phyloP scores from a whole-genome alignment of 2,329 filamentous ascomycete genomes.

The Myriangium duriaei region DNA sequence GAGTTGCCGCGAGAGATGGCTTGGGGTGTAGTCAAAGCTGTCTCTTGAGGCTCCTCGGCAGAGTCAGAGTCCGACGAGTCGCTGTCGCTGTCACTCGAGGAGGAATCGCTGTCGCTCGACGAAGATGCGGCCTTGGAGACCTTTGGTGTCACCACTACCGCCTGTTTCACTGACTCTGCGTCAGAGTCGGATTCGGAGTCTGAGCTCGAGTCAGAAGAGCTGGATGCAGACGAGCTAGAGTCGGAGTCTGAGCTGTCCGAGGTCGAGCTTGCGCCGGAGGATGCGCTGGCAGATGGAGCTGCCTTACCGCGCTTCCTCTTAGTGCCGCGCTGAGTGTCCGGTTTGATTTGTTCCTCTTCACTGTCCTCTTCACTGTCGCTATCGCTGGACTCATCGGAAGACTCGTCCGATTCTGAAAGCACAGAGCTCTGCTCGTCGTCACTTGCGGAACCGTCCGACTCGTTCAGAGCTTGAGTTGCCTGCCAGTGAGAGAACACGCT shows the following conservation, averaged over 20 bases:
- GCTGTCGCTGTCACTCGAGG: slow-evolving; percentile 13
- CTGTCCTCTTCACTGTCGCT: slow-evolving; percentile 10
- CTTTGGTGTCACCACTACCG: neutral
- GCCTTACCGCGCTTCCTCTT: slow-evolving; percentile 8
- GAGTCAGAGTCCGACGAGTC: slow-evolving; percentile 13
- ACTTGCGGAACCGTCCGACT: slow-evolving; percentile 11
- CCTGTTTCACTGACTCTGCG: neutral
- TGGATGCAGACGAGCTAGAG: slow-evolving; percentile 7
- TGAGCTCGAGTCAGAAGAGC: slow-evolving; percentile 8
- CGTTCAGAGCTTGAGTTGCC: slow-evolving; percentile 13
- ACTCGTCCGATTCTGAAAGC: slow-evolving; percentile 8
- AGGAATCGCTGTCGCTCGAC: slow-evolving; percentile 13
- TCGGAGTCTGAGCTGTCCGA: slow-evolving; percentile 9
- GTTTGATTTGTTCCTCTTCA: slow-evolving; percentile 12
- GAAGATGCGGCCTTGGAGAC: slow-evolving; percentile 5
- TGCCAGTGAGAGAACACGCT: slow-evolving; percentile 18
- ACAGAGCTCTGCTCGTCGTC: slow-evolving; percentile 12
- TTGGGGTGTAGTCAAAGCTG: slow-evolving; percentile 13
- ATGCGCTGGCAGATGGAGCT: slow-evolving; percentile 13
- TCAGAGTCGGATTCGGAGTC: slow-evolving; percentile 8
- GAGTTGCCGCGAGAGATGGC: slow-evolving; percentile 9
- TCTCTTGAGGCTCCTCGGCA: slow-evolving; percentile 7
- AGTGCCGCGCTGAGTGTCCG: slow-evolving; percentile 14
- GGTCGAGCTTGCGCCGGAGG: slow-evolving; percentile 11
- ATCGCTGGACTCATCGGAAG: slow-evolving; percentile 8